Evolutionary conservation across 2,329 filamentous ascomycete genomes (phyloP), one percentile per base, ranked within the genome.

Genomic region (Aspergillus tubingensis): DNA sequence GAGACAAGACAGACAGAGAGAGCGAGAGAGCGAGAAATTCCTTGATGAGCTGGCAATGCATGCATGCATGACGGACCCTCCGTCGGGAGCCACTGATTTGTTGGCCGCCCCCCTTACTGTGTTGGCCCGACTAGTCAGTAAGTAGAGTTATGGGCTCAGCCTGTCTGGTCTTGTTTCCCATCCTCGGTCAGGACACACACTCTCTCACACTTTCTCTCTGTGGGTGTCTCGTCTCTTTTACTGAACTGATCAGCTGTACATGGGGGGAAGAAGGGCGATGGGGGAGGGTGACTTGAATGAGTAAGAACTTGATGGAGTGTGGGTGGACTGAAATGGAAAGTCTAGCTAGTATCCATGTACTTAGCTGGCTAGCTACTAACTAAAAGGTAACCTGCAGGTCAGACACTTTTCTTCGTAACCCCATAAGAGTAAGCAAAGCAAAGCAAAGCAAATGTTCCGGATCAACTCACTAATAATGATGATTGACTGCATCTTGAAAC

Each of bases 1-100:
- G 25, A 27, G 25, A 27, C 25, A 27, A 43, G 52, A n/a, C 30
- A 57, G 32, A 27, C 10, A 32, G 30, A 32, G 10, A 11, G 30
- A 32, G 30, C 10, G 30, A 36, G 32, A 13, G 10, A 52, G 47
- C 21, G 49, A 32, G 19, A 44, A 51, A 41, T 52, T 44, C 43
- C 55, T 54, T 54, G 66, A 67, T 68, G 66, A 56, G 66, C 58
- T 68, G 66, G 66, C 72, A 74, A 54, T 71, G 70, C 70, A 73
- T 74, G 72, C 71, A 72, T 71, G 67, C 71, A 67, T 62, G 67
- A 69, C 65, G 62, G 65, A 59, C 57, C 62, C 50, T 43, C 44
- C 43, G 49, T 36, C 47, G 41, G 30, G 15, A 11, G 11, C 43
- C 25, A 43, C 52, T 74, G 70, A 73, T 73, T 73, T 65, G 72